phyloP scores from a whole-genome alignment of 345 rosid species.

The Populus davidiana region DNA sequence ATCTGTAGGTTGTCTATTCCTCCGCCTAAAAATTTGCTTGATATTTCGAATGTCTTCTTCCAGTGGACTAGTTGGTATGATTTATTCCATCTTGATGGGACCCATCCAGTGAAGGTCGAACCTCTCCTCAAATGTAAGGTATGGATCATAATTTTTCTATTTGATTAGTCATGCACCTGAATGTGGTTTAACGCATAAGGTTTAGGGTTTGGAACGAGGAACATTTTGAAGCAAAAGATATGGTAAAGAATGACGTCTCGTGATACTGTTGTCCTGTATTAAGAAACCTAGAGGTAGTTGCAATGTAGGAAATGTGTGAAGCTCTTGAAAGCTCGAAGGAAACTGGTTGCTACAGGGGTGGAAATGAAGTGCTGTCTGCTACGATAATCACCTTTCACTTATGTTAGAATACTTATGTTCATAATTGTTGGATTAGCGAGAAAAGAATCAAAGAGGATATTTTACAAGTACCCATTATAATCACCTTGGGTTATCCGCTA shows the following conservation, averaged over 20 bases:
- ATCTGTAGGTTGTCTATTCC: neutral
- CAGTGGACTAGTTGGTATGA: constrained; percentile 53
- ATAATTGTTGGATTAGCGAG: no score
- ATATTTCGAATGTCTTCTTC: constrained; percentile 19
- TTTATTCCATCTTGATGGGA: constrained; percentile 78
- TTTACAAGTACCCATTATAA: no score
- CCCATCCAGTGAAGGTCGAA: constrained; percentile 65
- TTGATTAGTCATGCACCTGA: neutral
- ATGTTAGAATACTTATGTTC: neutral
- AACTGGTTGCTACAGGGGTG: neutral
- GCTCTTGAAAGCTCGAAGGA: neutral
- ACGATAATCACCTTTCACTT: neutral
- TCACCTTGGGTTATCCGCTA: no score
- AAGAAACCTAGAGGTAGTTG: neutral
- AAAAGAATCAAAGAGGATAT: no score
- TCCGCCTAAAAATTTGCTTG: neutral
- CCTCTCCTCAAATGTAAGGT: constrained; percentile 96
- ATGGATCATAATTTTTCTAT: neutral
- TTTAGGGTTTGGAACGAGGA: no score
- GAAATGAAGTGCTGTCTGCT: neutral
- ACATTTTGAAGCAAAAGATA: neutral
- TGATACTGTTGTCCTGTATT: neutral
- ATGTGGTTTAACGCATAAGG: neutral
- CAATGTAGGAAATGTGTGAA: neutral
- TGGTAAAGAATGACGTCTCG: neutral